phyloP scores from a whole-genome alignment of 2,329 filamentous ascomycete genomes.

The Erysiphe pisi region DNA sequence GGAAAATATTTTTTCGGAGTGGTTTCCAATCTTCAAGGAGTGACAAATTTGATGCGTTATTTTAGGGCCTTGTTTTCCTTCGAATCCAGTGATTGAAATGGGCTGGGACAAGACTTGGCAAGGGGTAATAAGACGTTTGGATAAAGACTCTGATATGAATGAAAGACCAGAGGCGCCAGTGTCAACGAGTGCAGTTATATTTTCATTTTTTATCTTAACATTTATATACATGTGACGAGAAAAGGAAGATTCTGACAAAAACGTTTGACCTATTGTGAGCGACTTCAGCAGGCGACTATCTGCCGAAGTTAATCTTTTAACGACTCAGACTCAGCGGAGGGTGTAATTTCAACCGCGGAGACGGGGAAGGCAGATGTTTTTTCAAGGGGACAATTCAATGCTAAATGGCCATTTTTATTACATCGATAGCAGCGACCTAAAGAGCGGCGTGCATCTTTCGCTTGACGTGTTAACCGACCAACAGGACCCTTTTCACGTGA shows the following conservation, averaged over 20 bases:
- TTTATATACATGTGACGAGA: constrained; percentile 25
- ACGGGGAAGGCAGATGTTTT: background rate
- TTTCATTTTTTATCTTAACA: background rate
- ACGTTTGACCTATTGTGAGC: background rate
- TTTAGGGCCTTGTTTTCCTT: background rate
- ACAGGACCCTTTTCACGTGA: background rate
- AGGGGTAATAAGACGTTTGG: too few relatives aligned
- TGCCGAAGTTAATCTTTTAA: constrained; percentile 8
- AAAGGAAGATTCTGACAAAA: background rate
- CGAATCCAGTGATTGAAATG: background rate
- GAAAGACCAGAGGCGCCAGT: constrained; percentile 18
- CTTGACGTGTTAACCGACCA: background rate
- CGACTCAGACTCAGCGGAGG: background rate
- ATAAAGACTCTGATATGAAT: background rate
- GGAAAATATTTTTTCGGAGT: background rate
- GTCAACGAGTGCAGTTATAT: background rate
- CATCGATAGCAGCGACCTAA: too few relatives aligned
- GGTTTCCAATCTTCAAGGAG: background rate
- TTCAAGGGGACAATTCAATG: too few relatives aligned
- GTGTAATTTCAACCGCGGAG: background rate
- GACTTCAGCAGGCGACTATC: constrained; percentile 24
- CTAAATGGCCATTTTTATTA: background rate
- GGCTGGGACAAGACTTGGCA: too few relatives aligned
- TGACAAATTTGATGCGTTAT: background rate
- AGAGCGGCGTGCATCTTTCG: constrained; percentile 18